Conservation (phyloP, 2,329 filamentous ascomycete species). For the Talaromyces islandicus region DNA sequence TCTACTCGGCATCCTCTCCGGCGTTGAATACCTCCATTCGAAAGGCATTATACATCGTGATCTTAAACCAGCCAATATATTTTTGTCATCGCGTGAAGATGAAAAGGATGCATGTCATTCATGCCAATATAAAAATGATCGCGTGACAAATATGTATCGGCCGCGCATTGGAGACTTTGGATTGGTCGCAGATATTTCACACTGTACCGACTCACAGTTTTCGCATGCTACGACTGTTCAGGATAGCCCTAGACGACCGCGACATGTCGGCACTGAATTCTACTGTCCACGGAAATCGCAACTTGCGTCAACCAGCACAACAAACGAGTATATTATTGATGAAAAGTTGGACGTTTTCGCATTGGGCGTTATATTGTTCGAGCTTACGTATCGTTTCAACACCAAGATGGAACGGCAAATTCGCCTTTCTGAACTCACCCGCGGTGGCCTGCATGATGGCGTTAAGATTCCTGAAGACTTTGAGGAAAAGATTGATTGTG, state of each 20-base stretch:
- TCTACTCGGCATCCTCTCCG: constrained; percentile 55
- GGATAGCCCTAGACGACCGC: constrained; percentile 21
- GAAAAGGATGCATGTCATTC: constrained; percentile 41
- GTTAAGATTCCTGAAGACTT: constrained; percentile 33
- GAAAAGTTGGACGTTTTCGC: constrained; percentile 57
- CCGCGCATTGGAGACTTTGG: constrained; percentile 65
- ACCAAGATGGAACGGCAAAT: constrained; percentile 45
- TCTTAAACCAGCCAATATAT: constrained; percentile 64
- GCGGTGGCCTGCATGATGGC: constrained; percentile 8
- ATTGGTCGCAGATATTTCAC: constrained; percentile 52
- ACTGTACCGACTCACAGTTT: constrained; percentile 24
- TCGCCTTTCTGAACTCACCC: constrained; percentile 36
- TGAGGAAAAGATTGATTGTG: constrained; percentile 29
- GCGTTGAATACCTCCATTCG: constrained; percentile 59
- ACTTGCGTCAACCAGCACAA: constrained; percentile 2
- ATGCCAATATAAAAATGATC: constrained; percentile 32
- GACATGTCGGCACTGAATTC: constrained; percentile 56
- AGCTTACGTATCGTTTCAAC: constrained; percentile 52
- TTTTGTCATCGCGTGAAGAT: constrained; percentile 50
- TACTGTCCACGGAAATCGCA: constrained; percentile 47
- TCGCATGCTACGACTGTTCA: constrained; percentile 15
- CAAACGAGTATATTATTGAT: constrained; percentile 28
- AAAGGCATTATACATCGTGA: constrained; percentile 60
- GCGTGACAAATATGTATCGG: constrained; percentile 40
- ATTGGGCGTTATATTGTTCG: constrained; percentile 57